These are phyloP conservation scores for Carex littledalei DNA, from an alignment of 176 grass and related monocot species.

Conservation along the genomic window DNA sequence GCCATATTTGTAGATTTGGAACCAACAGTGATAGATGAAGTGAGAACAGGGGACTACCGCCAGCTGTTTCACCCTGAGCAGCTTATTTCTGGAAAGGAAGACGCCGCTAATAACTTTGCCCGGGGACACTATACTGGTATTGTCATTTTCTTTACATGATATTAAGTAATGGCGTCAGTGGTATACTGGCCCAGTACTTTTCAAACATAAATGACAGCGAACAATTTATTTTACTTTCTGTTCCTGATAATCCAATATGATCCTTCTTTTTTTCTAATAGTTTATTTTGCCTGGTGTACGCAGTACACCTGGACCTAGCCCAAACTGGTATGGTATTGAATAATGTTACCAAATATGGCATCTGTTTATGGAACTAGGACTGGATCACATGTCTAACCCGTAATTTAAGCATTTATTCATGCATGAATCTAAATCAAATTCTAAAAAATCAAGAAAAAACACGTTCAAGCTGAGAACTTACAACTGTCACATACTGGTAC, in stretches of 20 bases:
- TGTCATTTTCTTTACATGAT: not conserved
- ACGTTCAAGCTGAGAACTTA: not conserved
- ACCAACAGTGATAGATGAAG: conserved; percentile 66
- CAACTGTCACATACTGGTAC: not conserved
- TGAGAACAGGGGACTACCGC: conserved; percentile 53
- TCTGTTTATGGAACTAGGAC: not conserved
- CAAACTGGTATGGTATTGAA: not conserved
- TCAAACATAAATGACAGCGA: not conserved
- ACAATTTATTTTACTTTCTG: conserved; percentile 7
- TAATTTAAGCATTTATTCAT: not conserved
- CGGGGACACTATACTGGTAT: conserved; percentile 74
- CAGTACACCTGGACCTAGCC: not conserved
- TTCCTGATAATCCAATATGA: not conserved
- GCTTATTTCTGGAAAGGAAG: conserved; percentile 81
- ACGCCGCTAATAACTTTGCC: conserved; percentile 78
- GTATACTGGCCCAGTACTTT: not conserved
- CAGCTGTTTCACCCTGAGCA: conserved; percentile 79
- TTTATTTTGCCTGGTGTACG: not conserved
- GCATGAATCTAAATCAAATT: not conserved
- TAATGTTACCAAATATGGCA: not conserved
- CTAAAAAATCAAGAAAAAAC: not conserved
- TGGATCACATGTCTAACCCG: not conserved
- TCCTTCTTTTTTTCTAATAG: not conserved
- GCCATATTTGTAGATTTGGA: conserved; percentile 71
- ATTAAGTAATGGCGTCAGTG: not conserved